These are phyloP conservation scores for Hyparrhenia diplandra DNA, from an alignment of 176 grass and related monocot species.

Conservation along the genomic window DNA sequence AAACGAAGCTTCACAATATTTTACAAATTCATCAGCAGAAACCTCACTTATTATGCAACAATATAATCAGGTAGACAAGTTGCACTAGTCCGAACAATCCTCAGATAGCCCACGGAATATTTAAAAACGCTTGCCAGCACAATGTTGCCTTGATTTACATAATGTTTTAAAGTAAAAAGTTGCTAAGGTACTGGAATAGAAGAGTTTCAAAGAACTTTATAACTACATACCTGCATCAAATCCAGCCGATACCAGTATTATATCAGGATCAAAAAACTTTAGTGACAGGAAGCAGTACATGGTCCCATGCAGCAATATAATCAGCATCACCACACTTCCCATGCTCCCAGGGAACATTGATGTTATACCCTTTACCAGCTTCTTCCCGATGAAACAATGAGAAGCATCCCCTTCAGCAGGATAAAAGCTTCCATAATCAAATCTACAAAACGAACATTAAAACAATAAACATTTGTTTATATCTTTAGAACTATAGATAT, in stretches of 20 bases:
- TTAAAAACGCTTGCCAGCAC: background rate
- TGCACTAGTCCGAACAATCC: background rate
- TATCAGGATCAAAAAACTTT: conserved; percentile 77
- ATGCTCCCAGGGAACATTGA: conserved; percentile 99
- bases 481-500: background rate
- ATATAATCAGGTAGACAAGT: conserved; percentile 10
- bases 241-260: conserved; percentile 87
- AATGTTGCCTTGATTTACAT: conserved; percentile 24
- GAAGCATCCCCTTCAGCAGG: conserved; percentile 72
- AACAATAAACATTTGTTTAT: background rate
- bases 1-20: background rate
- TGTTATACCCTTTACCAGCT: conserved; percentile 87
- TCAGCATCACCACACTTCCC: conserved; percentile 79
- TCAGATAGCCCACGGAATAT: conserved; percentile 1
- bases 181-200: background rate
- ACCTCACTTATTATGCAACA: conserved; percentile 1
- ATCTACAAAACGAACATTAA: conserved; percentile 50
- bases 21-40: background rate
- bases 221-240: conserved; percentile 79
- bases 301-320: conserved; percentile 85
- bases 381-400: conserved; percentile 84
- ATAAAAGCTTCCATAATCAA: conserved; percentile 90
- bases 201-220: background rate
- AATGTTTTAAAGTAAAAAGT: background rate
- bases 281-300: conserved; percentile 74